Base-by-base conservation (phyloP, 2,329 filamentous ascomycete genomes). In the Arachnopeziza araneosa region DNA sequence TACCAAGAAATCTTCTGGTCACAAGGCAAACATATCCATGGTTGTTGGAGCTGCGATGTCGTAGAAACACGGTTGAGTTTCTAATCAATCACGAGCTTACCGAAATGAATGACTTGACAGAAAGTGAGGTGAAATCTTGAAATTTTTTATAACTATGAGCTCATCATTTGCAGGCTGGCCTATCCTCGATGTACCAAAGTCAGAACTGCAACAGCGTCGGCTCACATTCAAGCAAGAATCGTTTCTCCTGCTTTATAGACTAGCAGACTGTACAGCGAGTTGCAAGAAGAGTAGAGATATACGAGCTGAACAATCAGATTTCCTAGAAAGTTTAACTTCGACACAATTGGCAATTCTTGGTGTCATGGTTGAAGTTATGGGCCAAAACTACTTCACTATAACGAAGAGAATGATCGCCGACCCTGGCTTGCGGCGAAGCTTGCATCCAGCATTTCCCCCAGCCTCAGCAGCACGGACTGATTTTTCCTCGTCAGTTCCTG, bases 331-430 rank as follows among this genome's bases (percentile, higher is more conserved):
- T 12, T 60, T 70, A 14, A 55, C 54, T 2, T 52, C 56, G 2
- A 26, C 21, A 7, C 65, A 68, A 9, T 52, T 69, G 9, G 66
- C 68, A 5, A 57, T 48, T 9, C 32, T 70, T 17, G 66, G 65
- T 5, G 63, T 64, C 7, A 63, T 68, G 26, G 67, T 67, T 3
- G 66, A 68, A 24, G 58, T 68, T n/a, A 63, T 69, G n/a, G 66
- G 67, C 10, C 62, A 66, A n/a, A 65, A 63, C 4, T 69, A 65
- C 56, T 66, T 65, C 36, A 64, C 49, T 30, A 64, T 67, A 36
- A 66, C 63, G 1, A 66, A 64, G 24, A 60, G 23, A 56, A 50
- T 21, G n/a, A 24, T 49, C 17, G 19, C 8, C 10, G 24, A 56
- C 49, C 26, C 19, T 26, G 48, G 22, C 21, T 19, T 24, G 26